phyloP scores from a whole-genome alignment of 768 basidiomycete genomes.

The Gymnopilus junonius region DNA sequence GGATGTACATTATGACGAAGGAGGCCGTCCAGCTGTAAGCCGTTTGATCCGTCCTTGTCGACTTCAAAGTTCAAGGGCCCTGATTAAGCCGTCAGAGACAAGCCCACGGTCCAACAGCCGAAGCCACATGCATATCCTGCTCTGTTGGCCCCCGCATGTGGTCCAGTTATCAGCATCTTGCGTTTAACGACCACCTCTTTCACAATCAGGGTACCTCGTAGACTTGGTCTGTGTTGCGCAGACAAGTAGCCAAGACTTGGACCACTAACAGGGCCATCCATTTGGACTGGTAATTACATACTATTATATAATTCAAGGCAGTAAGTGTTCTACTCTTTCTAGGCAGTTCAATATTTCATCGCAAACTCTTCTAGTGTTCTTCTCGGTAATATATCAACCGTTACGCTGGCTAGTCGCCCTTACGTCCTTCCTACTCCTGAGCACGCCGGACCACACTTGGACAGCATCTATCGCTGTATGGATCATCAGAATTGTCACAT shows the following conservation, averaged over 20 bases:
- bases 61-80: not conserved
- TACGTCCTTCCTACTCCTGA: conserved; percentile 32
- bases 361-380: conserved; percentile 10
- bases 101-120: not conserved
- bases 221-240: not conserved
- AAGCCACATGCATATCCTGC: not conserved
- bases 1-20: not conserved
- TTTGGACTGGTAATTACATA: not conserved
- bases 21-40: not conserved
- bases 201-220: not conserved
- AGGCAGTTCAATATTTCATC: not conserved
- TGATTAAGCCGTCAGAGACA: not conserved
- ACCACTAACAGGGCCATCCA: not conserved
- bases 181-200: not conserved
- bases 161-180: not conserved
- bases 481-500: conserved; percentile 52
- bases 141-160: not conserved
- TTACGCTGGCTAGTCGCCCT: conserved; percentile 14
- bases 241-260: not conserved
- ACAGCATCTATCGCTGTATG: conserved; percentile 51
- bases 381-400: conserved; percentile 13
- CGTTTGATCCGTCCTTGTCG: not conserved
- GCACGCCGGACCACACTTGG: conserved; percentile 34
- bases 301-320: not conserved
- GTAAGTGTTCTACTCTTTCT: not conserved